phyloP scores from a whole-genome alignment of 1,284 basidiomycete genomes.

The Pseudozyma pruni region DNA sequence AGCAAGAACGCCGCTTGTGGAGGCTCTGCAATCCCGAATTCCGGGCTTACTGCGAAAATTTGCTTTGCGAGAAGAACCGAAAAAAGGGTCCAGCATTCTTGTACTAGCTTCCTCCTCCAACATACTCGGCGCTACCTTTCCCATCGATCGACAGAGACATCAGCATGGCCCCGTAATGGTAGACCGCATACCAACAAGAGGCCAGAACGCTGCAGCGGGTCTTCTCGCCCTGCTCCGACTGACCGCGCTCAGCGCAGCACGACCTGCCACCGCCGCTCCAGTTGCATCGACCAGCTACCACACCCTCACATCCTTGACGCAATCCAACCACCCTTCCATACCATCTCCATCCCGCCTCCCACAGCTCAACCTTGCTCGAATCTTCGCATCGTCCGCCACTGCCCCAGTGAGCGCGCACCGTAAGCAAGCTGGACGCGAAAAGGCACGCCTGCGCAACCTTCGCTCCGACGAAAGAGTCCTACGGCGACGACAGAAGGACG shows the following conservation, averaged over 20 bases:
- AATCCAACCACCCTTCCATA: not conserved
- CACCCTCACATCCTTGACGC: not conserved
- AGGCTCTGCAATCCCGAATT: constrained; percentile 21
- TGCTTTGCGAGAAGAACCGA: constrained; percentile 23
- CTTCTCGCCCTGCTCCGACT: constrained; percentile 9
- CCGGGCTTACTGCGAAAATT: constrained; percentile 27
- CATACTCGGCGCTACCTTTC: not conserved
- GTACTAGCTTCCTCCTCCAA: not conserved
- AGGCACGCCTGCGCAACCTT: constrained; percentile 21
- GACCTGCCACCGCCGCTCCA: not conserved
- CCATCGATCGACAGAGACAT: too few species aligned
- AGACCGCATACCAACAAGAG: constrained; percentile 12
- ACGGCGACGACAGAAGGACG: constrained; percentile 36
- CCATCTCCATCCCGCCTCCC: not conserved
- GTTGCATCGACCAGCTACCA: constrained; percentile 21
- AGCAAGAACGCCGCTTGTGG: too few species aligned
- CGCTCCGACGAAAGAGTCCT: constrained; percentile 21
- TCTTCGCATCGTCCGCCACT: constrained; percentile 6
- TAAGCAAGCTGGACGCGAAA: constrained; percentile 45
- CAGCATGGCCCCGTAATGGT: constrained; percentile 10
- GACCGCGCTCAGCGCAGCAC: not conserved
- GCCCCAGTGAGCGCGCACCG: constrained; percentile 30
- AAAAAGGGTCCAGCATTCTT: constrained; percentile 5
- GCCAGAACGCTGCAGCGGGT: constrained; percentile 11
- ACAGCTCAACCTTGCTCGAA: not conserved